phyloP scores from a whole-genome alignment of 768 basidiomycete species.

The Hebeloma cylindrosporum region DNA sequence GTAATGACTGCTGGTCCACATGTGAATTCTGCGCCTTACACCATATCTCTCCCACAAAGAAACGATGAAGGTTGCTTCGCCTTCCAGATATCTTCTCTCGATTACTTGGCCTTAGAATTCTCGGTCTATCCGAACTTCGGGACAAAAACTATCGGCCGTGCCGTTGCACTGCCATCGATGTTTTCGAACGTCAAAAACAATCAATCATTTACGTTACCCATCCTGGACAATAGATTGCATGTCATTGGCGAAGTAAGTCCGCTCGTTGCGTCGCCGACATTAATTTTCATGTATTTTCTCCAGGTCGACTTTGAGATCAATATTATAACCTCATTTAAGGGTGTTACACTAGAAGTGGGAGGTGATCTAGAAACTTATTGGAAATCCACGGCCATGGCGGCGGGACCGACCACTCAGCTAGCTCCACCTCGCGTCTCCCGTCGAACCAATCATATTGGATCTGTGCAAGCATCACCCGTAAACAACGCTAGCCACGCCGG shows the following conservation, averaged over 20 bases:
- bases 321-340: conserved; percentile 85
- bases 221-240: conserved; percentile 90
- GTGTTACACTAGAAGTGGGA: conserved; percentile 90
- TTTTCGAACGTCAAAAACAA: conserved; percentile 59
- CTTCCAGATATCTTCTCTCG: conserved; percentile 81
- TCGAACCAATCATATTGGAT: conserved; percentile 48
- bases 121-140: conserved; percentile 98
- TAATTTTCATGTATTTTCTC: conserved; percentile 3
- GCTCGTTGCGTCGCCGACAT: too few relatives aligned
- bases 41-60: conserved; percentile 79
- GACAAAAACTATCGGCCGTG: conserved; percentile 93
- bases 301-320: conserved; percentile 89
- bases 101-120: conserved; percentile 80
- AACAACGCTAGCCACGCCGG: conserved; percentile 48
- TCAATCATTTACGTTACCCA: conserved; percentile 64
- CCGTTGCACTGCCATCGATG: conserved; percentile 77
- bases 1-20: conserved; percentile 91
- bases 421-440: conserved; percentile 39
- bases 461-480: conserved; percentile 68
- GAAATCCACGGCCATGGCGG: conserved; percentile 75
- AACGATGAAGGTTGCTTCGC: conserved; percentile 72
- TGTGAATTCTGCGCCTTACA: conserved; percentile 85
- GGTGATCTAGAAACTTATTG: conserved; percentile 98
- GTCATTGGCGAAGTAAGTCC: conserved; percentile 84
- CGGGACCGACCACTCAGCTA: conserved; percentile 42